Conservation (phyloP, 768 basidiomycete species). For the Lyophyllum shimeji region DNA sequence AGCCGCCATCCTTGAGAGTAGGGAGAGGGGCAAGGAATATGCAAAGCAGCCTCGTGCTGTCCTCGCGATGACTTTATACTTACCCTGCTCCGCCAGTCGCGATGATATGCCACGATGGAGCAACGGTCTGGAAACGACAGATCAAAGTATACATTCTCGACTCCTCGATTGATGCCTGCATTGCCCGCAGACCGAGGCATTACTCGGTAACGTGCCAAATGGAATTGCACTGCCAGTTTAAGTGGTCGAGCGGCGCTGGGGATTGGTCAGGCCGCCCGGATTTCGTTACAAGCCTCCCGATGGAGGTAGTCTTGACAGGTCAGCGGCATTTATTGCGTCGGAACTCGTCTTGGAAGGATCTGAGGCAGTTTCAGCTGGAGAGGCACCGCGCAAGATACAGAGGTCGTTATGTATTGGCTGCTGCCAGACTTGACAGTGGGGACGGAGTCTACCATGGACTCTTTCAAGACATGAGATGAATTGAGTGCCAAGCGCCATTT, state of each 20-base stretch:
- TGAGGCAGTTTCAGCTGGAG: no score
- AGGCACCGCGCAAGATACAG: no score
- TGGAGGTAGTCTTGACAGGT: not conserved
- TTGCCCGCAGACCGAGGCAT: constrained; percentile 4
- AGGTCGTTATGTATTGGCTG: no score
- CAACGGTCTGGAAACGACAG: constrained; percentile 1
- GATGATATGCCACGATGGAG: not conserved
- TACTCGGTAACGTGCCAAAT: constrained; percentile 12
- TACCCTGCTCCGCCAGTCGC: constrained; percentile 6
- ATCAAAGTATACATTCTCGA: constrained; percentile 3
- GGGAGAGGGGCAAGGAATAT: not conserved
- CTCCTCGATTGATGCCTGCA: not conserved
- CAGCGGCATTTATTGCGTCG: no score
- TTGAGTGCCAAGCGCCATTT: not conserved
- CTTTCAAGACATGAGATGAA: not conserved
- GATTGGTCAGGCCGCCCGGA: not conserved
- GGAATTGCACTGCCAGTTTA: constrained; percentile 2
- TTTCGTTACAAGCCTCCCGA: not conserved
- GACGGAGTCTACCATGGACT: no score
- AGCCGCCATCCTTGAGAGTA: constrained; percentile 3
- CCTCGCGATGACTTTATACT: constrained; percentile 5
- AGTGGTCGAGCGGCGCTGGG: not conserved
- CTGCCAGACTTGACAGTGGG: no score
- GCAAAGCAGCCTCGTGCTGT: constrained; percentile 1
- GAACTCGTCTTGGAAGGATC: no score